Conservation (phyloP, 2,329 filamentous ascomycete genomes). For the Epichloe scottii region DNA sequence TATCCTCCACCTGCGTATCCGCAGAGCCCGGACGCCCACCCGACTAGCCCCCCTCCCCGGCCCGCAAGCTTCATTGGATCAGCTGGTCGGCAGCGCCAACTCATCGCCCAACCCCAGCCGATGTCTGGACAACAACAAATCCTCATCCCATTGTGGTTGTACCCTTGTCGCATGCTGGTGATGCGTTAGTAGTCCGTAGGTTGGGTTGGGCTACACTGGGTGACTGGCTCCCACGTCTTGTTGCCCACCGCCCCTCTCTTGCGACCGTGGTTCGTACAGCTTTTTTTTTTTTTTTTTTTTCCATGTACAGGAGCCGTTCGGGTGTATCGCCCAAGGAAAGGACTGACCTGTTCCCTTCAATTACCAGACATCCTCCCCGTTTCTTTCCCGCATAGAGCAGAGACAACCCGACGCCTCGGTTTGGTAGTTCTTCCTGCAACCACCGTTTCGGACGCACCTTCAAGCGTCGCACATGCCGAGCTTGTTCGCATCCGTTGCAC, state of each 20-base stretch:
- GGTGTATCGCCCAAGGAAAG: too few relatives aligned
- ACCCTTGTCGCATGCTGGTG: background rate
- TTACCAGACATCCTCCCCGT: background rate
- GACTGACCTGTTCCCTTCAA: background rate
- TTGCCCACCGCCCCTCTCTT: background rate
- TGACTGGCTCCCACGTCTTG: background rate
- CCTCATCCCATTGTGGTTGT: background rate
- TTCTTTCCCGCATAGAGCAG: background rate
- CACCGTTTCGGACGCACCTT: background rate
- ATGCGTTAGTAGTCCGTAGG: too few relatives aligned
- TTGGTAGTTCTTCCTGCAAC: background rate
- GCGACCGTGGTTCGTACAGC: too few relatives aligned
- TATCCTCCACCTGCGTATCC: constrained; percentile 6
- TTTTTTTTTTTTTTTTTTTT: too few relatives aligned
- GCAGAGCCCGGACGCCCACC: constrained; percentile 6
- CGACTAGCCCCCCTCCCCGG: constrained; percentile 15
- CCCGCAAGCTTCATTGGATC: constrained; percentile 21
- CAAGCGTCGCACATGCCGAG: background rate
- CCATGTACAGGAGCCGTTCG: too few relatives aligned
- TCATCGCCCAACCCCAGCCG: constrained; percentile 20
- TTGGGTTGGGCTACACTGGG: background rate
- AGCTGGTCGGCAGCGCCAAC: constrained; percentile 25
- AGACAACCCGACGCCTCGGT: background rate
- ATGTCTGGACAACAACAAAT: constrained; percentile 4
- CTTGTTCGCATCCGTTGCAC: background rate